Conservation (phyloP, 2,329 filamentous ascomycete species). For the Chaetomium sp. region DNA sequence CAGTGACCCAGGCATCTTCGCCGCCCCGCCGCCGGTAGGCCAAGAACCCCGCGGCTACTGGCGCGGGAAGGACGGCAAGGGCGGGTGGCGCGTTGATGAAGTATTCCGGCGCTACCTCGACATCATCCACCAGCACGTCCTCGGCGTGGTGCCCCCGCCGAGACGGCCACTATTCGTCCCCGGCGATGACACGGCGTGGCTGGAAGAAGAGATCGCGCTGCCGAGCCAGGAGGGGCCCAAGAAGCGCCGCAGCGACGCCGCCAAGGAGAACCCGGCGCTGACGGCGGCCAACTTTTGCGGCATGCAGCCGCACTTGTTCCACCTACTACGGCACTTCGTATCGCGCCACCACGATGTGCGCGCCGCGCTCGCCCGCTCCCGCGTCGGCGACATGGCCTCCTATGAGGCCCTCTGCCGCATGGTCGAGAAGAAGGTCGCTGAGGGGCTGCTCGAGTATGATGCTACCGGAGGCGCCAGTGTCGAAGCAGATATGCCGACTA, state of each 20-base stretch:
- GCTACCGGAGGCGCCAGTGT: conserved; percentile 53
- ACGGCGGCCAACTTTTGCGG: conserved; percentile 67
- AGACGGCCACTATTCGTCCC: conserved; percentile 75
- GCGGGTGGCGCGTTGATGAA: conserved; percentile 87
- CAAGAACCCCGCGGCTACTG: conserved; percentile 80
- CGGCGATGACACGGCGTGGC: conserved; percentile 54
- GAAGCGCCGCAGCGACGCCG: conserved; percentile 41
- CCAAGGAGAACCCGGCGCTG: conserved; percentile 44
- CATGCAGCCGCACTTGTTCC: conserved; percentile 92
- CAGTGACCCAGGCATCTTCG: conserved; percentile 87
- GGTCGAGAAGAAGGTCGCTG: conserved; percentile 73
- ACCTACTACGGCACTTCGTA: conserved; percentile 82
- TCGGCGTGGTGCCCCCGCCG: conserved; percentile 65
- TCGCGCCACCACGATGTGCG: conserved; percentile 78
- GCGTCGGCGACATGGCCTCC: conserved; percentile 71
- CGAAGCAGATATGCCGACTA: conserved; percentile 40
- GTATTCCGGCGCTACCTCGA: conserved; percentile 86
- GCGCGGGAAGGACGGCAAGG: conserved; percentile 74
- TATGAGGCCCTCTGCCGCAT: conserved; percentile 76
- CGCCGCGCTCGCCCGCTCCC: conserved; percentile 73
- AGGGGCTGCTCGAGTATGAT: conserved; percentile 70
- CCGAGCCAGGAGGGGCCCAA: conserved; percentile 46
- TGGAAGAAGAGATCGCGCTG: conserved; percentile 39
- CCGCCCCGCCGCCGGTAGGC: conserved; percentile 62
- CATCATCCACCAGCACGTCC: conserved; percentile 78